Percentiles rank a stretch among this genome's conserved stretches.
Evolutionary conservation across 2,329 filamentous ascomycete genomes (phyloP).

Genomic region (Trichocomaceae sp.): DNA sequence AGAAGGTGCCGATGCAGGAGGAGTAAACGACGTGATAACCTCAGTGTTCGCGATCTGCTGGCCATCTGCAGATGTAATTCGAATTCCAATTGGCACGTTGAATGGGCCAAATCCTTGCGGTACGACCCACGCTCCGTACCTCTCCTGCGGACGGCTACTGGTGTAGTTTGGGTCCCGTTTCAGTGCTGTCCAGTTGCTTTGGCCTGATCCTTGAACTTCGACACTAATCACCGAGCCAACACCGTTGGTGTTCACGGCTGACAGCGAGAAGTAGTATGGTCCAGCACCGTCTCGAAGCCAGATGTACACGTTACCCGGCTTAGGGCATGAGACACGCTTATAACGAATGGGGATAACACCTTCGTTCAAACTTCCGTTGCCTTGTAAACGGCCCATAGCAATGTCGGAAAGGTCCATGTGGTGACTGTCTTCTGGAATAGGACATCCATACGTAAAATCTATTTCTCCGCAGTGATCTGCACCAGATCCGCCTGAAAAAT

Average conservation of each 20-base stretch:
- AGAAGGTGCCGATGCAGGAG: neutral
- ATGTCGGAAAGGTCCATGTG: conserved; percentile 12
- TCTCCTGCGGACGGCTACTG: conserved; percentile 4
- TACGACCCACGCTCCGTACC: conserved; percentile 6
- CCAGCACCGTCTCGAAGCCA: conserved; percentile 5
- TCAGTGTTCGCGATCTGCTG: conserved; percentile 8
- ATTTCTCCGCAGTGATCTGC: conserved; percentile 10
- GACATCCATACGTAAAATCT: conserved; percentile 8
- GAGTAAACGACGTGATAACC: conserved; percentile 1
- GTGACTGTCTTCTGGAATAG: conserved; percentile 7
- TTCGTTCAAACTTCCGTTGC: conserved; percentile 7
- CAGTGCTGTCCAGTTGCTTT: conserved; percentile 3
- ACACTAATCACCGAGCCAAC: conserved; percentile 4
- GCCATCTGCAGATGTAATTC: conserved; percentile 9
- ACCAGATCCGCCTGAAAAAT: conserved; percentile 2
- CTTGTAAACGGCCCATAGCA: conserved; percentile 10
- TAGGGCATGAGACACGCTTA: conserved; percentile 6
- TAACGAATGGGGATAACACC: conserved; percentile 9
- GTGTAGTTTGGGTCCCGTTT: conserved; percentile 6
- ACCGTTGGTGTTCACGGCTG: conserved; percentile 8
- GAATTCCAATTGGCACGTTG: conserved; percentile 4
- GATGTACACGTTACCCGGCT: conserved; percentile 8
- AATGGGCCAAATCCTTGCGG: conserved; percentile 5
- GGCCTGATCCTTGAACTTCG: conserved; percentile 5
- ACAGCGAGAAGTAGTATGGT: conserved; percentile 6